A percentile compares a stretch with the other conserved stretches of the same genome.
Conservation (phyloP, 768 basidiomycete species). For the Daedaleopsis sinensis region DNA sequence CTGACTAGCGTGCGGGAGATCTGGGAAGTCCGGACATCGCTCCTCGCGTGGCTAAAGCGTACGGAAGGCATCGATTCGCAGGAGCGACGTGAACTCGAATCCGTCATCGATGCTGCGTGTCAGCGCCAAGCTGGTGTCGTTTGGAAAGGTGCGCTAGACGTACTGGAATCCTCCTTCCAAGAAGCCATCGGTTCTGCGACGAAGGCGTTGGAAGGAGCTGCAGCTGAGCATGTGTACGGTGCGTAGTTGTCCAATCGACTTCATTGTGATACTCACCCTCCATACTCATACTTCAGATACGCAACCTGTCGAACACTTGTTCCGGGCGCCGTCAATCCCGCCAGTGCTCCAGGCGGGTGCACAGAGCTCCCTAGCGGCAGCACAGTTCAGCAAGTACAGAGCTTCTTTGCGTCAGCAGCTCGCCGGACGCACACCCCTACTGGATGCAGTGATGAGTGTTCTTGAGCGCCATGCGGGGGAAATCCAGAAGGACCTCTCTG, state of each 20-base stretch:
- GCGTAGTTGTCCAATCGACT: neutral
- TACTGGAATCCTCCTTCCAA: constrained; percentile 50
- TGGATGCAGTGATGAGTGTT: constrained; percentile 58
- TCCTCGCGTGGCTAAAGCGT: constrained; percentile 46
- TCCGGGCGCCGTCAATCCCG: constrained; percentile 49
- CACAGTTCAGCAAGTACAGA: constrained; percentile 65
- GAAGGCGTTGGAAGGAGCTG: constrained; percentile 33
- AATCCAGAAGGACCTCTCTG: constrained; percentile 62
- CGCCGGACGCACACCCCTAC: constrained; percentile 60
- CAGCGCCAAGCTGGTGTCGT: constrained; percentile 57
- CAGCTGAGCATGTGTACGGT: constrained; percentile 31
- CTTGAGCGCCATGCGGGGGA: constrained; percentile 63
- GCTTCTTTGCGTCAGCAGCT: constrained; percentile 62
- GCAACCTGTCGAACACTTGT: constrained; percentile 58
- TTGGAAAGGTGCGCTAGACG: constrained; percentile 54
- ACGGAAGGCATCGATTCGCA: constrained; percentile 45
- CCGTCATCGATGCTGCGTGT: constrained; percentile 56
- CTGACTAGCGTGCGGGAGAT: constrained; percentile 66
- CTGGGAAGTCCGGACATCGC: constrained; percentile 66
- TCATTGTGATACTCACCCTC: neutral
- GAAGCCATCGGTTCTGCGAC: constrained; percentile 44
- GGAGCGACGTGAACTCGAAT: constrained; percentile 50
- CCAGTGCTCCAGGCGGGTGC: constrained; percentile 45
- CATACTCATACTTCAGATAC: constrained; percentile 40
- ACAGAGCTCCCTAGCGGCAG: constrained; percentile 38